Evolutionary conservation across 2,329 filamentous ascomycete genomes (phyloP).

Genomic region (Pyrenophora teres): DNA sequence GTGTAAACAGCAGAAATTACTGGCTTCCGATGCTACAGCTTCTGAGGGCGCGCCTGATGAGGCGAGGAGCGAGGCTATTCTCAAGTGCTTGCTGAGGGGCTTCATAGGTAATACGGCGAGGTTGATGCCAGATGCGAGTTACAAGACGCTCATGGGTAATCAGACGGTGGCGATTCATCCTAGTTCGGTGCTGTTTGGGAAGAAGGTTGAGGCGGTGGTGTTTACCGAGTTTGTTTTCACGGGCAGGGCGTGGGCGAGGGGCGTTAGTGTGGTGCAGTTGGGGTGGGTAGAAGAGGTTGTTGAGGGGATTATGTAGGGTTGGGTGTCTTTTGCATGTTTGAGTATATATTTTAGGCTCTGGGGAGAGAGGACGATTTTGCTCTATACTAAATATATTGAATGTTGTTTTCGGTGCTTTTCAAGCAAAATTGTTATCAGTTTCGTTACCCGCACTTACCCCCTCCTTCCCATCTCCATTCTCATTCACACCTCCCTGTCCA

Average conservation of each 20-base stretch:
- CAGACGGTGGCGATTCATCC: slow-evolving; percentile 68
- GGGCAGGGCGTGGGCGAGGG: slow-evolving; percentile 65
- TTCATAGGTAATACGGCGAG: slow-evolving; percentile 66
- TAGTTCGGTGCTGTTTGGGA: slow-evolving; percentile 62
- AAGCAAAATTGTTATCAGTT: slow-evolving; percentile 22
- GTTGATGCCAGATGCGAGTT: slow-evolving; percentile 64
- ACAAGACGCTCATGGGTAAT: slow-evolving; percentile 64
- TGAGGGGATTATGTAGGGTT: slow-evolving; percentile 32
- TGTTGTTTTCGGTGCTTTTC: background rate
- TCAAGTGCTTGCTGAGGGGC: slow-evolving; percentile 63
- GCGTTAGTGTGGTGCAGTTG: slow-evolving; percentile 66
- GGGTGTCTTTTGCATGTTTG: background rate
- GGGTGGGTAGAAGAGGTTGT: slow-evolving; percentile 63
- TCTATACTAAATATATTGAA: no score
- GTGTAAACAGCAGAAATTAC: slow-evolving; percentile 55
- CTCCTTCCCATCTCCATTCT: background rate
- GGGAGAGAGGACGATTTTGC: no score
- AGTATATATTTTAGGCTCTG: background rate
- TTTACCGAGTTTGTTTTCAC: slow-evolving; percentile 71
- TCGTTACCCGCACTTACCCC: slow-evolving; percentile 11
- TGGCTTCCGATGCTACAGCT: slow-evolving; percentile 26
- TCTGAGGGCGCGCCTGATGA: slow-evolving; percentile 39
- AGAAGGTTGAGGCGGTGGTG: slow-evolving; percentile 64
- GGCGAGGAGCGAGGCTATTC: slow-evolving; percentile 55
- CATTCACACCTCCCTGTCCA: background rate